Base-by-base conservation (phyloP, 768 basidiomycete species). In the Suillus brevipes region DNA sequence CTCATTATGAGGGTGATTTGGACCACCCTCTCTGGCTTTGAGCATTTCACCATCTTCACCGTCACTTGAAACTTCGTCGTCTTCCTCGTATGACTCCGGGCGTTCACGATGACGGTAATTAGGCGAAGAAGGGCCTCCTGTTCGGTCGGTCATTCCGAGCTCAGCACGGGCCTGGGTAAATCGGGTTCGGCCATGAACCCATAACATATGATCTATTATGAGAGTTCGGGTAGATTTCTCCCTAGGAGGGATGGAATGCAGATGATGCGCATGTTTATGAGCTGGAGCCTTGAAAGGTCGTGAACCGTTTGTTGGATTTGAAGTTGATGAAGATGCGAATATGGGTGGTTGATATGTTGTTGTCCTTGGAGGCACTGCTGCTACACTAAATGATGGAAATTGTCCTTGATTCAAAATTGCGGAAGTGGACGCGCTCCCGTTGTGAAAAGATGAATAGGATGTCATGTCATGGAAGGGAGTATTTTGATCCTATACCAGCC, bases 171-270 rank as follows among this genome's bases (percentile, higher is more conserved):
- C 92, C 75, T 95, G 93, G 9, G 89, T 87, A 68, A 92, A 91
- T 64, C 93, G 84, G 16, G 92, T 92, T 67, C 89, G 82, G 13
- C 84, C 87, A 75, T 94, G 93, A 8, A 89, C 89, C 91, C 90
- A 94, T 58, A 94, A 80, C 83, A 93, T 87, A 76, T 94, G 90
- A 76, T 95, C 93, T 63, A 95, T 87, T 70, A 94, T 95, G 64
- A 94, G 81, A 12, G 92, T 94, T 38, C 92, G 82, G 9, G 92
- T 94, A n/a, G 90, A 91, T 80, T 94, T 95, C 76, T 95, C 92
- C 45, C 91, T 80, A 3, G 91, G 93, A 3, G 92, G 92, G 38
- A 95, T 94, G 2, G 90, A 87, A 73, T 95, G 92, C 2, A 94
- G 78, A 73, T 94, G 91, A 74, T 94, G 93, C 0, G 92, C 92